Evolutionary conservation across 2,329 filamentous ascomycete species (phyloP).

Genomic region (Cladosporium halotolerans): DNA sequence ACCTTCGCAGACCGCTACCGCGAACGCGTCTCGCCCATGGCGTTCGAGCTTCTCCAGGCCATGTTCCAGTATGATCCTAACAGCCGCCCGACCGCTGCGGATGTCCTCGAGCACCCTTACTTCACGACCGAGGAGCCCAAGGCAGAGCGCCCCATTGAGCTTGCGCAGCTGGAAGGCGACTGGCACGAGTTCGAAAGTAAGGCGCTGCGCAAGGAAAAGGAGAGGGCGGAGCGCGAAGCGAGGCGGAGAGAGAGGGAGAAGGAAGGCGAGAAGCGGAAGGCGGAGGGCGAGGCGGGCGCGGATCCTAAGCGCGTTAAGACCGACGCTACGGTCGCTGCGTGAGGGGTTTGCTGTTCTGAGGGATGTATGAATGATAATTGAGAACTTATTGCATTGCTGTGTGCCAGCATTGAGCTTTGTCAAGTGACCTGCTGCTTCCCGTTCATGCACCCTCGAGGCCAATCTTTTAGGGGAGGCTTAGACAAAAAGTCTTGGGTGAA

Average conservation of each 20-base stretch:
- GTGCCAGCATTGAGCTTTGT: no score
- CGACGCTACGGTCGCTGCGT: conserved; percentile 3
- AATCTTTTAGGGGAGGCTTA: no score
- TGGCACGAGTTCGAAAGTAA: conserved; percentile 99
- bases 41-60: conserved; percentile 70
- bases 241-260: conserved; percentile 40
- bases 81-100: conserved; percentile 73
- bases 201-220: conserved; percentile 82
- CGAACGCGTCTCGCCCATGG: conserved; percentile 68
- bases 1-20: conserved; percentile 79
- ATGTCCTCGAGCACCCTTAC: conserved; percentile 81
- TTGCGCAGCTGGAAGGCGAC: conserved; percentile 78
- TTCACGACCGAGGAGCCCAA: conserved; percentile 76
- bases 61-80: conserved; percentile 90
- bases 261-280: conserved; percentile 33
- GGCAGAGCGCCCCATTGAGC: conserved; percentile 72
- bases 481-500: no score
- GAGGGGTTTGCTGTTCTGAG: background rate
- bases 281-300: conserved; percentile 20
- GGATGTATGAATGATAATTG: no score
- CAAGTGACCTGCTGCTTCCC: no score
- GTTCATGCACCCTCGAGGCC: no score
- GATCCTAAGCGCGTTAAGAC: conserved; percentile 24
- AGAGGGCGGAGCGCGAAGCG: conserved; percentile 56
- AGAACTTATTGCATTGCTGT: no score